A percentile compares a stretch with the other conserved stretches of the same genome.
phyloP scores from a whole-genome alignment of 1,284 basidiomycete genomes.

The Sanghuangporus sanghuang region DNA sequence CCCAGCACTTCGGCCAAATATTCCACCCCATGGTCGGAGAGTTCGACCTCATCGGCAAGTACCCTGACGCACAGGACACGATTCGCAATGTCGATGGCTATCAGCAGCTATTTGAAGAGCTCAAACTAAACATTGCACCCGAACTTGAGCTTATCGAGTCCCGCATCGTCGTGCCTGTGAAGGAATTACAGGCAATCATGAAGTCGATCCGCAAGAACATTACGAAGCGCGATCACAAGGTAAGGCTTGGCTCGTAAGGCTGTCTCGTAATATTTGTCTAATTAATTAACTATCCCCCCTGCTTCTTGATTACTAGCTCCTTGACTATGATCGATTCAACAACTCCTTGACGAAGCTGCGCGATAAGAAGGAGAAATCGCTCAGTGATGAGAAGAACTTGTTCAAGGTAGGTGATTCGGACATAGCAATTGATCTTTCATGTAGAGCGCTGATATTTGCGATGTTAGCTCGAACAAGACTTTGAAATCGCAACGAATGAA shows the following conservation, averaged over 20 bases:
- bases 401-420: constrained; percentile 63
- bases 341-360: constrained; percentile 92
- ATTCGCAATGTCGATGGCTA: constrained; percentile 75
- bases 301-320: constrained; percentile 46
- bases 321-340: constrained; percentile 96
- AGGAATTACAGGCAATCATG: constrained; percentile 83
- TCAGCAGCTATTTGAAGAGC: constrained; percentile 76
- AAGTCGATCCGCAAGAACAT: constrained; percentile 93
- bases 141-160: constrained; percentile 95
- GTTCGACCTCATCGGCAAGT: constrained; percentile 73
- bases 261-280: neutral
- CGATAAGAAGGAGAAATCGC: constrained; percentile 95
- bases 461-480: constrained; percentile 87
- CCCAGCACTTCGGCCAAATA: constrained; percentile 69
- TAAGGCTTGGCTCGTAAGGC: constrained; percentile 27
- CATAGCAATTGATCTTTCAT: neutral
- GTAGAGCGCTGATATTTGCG: neutral
- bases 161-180: constrained; percentile 80
- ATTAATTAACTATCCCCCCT: constrained; percentile 4
- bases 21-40: constrained; percentile 83
- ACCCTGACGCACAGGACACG: constrained; percentile 77
- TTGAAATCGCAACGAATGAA: constrained; percentile 90
- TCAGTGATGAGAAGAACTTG: constrained; percentile 91
- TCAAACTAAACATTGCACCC: constrained; percentile 74
- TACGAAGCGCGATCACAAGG: constrained; percentile 96